Evolutionary conservation across 768 basidiomycete genomes (phyloP).

Genomic region (Suillus clintonianus): DNA sequence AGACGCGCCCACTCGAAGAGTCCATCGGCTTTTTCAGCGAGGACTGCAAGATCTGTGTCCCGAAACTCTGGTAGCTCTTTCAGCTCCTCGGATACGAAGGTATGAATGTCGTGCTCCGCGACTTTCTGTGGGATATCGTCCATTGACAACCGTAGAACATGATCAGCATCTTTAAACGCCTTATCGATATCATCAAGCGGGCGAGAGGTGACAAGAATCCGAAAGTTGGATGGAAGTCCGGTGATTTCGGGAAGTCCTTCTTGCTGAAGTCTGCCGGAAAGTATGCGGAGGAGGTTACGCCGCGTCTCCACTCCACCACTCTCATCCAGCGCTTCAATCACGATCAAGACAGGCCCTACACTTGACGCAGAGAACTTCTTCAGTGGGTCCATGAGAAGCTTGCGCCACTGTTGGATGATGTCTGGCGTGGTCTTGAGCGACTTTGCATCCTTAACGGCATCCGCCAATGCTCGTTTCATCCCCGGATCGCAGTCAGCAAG

Average conservation of each 20-base stretch:
- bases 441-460: not conserved
- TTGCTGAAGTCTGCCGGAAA: not conserved
- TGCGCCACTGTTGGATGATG: not conserved
- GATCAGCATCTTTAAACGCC: not conserved
- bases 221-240: constrained; percentile 8
- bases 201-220: constrained; percentile 11
- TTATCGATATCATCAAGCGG: not conserved
- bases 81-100: not conserved
- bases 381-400: not conserved
- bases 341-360: constrained; percentile 14
- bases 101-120: not conserved
- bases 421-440: not conserved
- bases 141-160: not conserved
- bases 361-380: not conserved
- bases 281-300: constrained; percentile 1
- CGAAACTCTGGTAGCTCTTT: not conserved
- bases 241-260: not conserved
- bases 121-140: not conserved
- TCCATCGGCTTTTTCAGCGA: not conserved
- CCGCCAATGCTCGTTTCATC: not conserved
- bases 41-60: not conserved
- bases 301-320: constrained; percentile 5
- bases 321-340: constrained; percentile 27
- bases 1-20: constrained; percentile 4
- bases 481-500: constrained; percentile 7